Percentiles rank a stretch among this genome's conserved stretches.
These are phyloP conservation scores for Solanum peruvianum DNA, from an alignment of 257 asterid species.

Conservation along the genomic window DNA sequence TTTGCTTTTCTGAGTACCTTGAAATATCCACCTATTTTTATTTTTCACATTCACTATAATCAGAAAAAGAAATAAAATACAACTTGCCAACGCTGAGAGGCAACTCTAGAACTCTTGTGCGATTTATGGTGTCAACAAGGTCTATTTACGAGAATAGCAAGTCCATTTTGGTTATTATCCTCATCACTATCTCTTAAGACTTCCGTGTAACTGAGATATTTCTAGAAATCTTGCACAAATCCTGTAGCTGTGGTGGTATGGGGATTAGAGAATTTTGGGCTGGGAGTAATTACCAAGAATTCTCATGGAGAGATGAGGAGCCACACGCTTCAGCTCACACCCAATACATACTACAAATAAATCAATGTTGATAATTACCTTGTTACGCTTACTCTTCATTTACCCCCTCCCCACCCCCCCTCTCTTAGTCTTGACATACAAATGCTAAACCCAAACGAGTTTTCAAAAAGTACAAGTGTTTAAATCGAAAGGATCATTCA, in stretches of 20 bases:
- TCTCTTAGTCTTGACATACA: not conserved
- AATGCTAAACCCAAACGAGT: not conserved
- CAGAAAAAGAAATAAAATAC: not conserved
- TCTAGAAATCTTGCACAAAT: not conserved
- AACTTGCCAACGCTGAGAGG: not conserved
- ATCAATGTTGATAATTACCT: not conserved
- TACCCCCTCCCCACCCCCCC: not conserved
- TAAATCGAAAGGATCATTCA: not conserved
- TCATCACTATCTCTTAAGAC: not conserved
- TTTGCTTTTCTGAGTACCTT: not conserved
- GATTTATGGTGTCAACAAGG: not conserved
- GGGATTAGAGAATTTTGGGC: not conserved
- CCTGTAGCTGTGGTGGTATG: not conserved
- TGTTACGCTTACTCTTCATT: not conserved
- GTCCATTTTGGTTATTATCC: not conserved
- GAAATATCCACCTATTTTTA: not conserved
- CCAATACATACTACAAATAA: not conserved
- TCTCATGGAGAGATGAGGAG: not conserved
- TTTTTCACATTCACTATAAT: not conserved
- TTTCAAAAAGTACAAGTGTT: not conserved
- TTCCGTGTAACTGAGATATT: not conserved
- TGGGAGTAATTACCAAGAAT: not conserved
- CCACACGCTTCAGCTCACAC: not conserved
- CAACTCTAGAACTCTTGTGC: not conserved
- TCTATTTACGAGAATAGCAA: not conserved